Evolutionary conservation across 1,284 basidiomycete genomes (phyloP).

Genomic region (Tremellales sp.): DNA sequence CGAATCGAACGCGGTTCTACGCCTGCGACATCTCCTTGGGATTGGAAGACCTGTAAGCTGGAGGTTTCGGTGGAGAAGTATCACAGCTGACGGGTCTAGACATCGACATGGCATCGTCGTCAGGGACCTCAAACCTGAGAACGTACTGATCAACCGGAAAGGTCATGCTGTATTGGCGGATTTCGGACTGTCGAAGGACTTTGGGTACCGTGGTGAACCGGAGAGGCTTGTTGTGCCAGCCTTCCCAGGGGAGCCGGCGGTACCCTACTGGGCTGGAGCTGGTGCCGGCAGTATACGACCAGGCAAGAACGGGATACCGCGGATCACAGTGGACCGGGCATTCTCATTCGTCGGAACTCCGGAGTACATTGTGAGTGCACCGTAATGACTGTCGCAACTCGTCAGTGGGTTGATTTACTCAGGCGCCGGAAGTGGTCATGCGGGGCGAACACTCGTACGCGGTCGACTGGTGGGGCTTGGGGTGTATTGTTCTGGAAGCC

Average conservation of each 20-base stretch:
- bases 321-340: constrained; percentile 24
- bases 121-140: constrained; percentile 59
- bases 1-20: constrained; percentile 90
- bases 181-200: constrained; percentile 62
- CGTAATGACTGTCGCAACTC: too few relatives aligned
- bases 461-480: constrained; percentile 97
- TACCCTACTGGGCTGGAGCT: constrained; percentile 31
- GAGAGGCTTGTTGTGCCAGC: constrained; percentile 25
- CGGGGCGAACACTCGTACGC: constrained; percentile 87
- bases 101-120: constrained; percentile 51
- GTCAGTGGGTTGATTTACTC: neutral
- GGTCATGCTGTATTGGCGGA: constrained; percentile 95
- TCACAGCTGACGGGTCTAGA: constrained; percentile 24
- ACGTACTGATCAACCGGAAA: constrained; percentile 85
- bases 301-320: constrained; percentile 9
- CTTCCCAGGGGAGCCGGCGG: constrained; percentile 16
- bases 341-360: constrained; percentile 58
- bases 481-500: constrained; percentile 96
- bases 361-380: constrained; percentile 68
- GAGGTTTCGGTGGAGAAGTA: neutral
- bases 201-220: constrained; percentile 39
- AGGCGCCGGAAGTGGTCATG: constrained; percentile 83
- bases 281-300: constrained; percentile 23
- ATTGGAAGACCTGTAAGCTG: constrained; percentile 68
- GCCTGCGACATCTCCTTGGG: constrained; percentile 94